Evolutionary conservation across 2,329 filamentous ascomycete species (phyloP), one percentile per base, ranked within the genome.

Genomic region (Monosporascus sp.): DNA sequence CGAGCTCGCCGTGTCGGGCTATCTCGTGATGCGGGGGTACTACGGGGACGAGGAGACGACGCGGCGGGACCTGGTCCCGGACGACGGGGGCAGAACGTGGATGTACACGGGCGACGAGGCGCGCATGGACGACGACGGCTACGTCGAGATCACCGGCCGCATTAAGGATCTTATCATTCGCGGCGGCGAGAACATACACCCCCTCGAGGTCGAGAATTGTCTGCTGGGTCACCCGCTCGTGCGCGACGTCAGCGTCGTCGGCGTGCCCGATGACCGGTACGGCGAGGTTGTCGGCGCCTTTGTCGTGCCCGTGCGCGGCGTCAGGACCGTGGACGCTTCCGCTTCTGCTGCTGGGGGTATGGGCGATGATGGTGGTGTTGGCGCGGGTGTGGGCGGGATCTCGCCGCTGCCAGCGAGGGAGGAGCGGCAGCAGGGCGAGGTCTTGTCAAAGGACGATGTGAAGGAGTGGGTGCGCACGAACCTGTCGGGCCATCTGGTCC

Each of bases 161-260:
- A 93, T 96, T 66, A 97, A 97, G 71, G 94, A 99, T 67, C 72
- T 97, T 51, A 97, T 99, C 62, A 97, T 97, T 66, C 83, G 90
- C 25, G 93, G 89, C 27, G 94, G 94, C 24, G 94, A 97, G 69
- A 99, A 99, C 68, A 96, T 97, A 52, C 90, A 96, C 68, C 94
- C 94, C 0, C 77, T 96, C 6, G 94, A 97, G 69, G 80, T 97
- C 3, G 94, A 99, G 69, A 92, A 95, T 66, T 93, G 85, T 60
- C 78, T 97, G 6, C 84, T 96, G 56, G 81, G 82, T 41, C 85
- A 93, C 65, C 78, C 82, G 2, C 76, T 77, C 3, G 77, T 97
- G 0, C 76, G 78, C 15, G 90, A 97, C 58, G 90, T 84, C 3
- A 89, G 86, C 58, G 89, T 96, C 2, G 89, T 95, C 0, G 94